These are phyloP conservation scores for Heritiera fomes DNA, from an alignment of 345 rosid species.

Conservation along the genomic window DNA sequence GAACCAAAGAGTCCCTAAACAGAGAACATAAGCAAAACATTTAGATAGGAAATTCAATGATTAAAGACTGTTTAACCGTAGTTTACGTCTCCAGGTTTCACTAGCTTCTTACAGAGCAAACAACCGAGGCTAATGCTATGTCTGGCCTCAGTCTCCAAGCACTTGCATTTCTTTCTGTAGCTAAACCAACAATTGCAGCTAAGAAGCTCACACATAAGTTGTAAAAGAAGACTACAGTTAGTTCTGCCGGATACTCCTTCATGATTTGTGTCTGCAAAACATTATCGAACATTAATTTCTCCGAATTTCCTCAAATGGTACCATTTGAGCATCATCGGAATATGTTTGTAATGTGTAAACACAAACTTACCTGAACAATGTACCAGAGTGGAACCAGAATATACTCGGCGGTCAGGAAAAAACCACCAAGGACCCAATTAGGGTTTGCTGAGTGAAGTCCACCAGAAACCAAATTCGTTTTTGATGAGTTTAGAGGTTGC, in stretches of 20 bases:
- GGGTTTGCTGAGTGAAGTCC: constrained; percentile 50
- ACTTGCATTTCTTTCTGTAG: constrained; percentile 47
- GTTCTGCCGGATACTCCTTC: constrained; percentile 86
- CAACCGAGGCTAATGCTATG: constrained; percentile 61
- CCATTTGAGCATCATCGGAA: background rate
- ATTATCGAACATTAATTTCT: background rate
- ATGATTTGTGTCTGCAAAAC: constrained; percentile 67
- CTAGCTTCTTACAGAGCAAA: constrained; percentile 69
- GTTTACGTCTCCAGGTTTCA: background rate
- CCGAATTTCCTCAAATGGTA: background rate
- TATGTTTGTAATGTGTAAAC: background rate
- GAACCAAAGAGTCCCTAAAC: constrained; percentile 67
- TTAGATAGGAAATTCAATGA: constrained; percentile 8
- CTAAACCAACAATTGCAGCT: constrained; percentile 55
- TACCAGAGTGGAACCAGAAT: constrained; percentile 74
- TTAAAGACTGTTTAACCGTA: background rate
- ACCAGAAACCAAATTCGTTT: constrained; percentile 38
- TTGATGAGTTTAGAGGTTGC: constrained; percentile 21
- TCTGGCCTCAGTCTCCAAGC: constrained; percentile 64
- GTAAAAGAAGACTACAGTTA: constrained; percentile 77
- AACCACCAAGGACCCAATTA: constrained; percentile 75
- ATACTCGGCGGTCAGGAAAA: constrained; percentile 67
- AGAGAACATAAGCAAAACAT: background rate
- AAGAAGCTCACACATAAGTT: constrained; percentile 63
- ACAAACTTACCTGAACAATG: constrained; percentile 71